phyloP scores from a whole-genome alignment of 2,329 filamentous ascomycete genomes.

The Rutstroemia sp. region DNA sequence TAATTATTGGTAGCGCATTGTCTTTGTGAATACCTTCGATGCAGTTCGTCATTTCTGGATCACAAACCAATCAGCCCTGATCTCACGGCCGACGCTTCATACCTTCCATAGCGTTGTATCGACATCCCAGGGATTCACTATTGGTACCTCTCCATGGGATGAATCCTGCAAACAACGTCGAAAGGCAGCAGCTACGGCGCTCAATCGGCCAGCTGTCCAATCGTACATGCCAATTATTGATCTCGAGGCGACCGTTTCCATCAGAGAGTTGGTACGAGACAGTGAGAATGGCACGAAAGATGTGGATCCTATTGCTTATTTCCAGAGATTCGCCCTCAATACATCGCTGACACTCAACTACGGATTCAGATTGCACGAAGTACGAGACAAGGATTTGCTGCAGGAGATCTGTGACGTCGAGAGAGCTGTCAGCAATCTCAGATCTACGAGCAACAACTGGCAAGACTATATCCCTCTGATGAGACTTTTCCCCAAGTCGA shows the following conservation, averaged over 20 bases:
- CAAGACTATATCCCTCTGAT: constrained; percentile 77
- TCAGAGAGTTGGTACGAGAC: constrained; percentile 64
- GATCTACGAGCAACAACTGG: constrained; percentile 76
- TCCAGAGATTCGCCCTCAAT: constrained; percentile 70
- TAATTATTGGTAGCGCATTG: constrained; percentile 45
- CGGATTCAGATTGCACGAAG: constrained; percentile 62
- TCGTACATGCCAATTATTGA: constrained; percentile 80
- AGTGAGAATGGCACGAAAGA: constrained; percentile 53
- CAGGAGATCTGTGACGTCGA: constrained; percentile 71
- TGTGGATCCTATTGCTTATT: constrained; percentile 65
- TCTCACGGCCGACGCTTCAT: constrained; percentile 70
- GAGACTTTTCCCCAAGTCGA: constrained; percentile 55
- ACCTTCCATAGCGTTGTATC: constrained; percentile 78
- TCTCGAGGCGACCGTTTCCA: constrained; percentile 63
- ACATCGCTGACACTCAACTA: constrained; percentile 74
- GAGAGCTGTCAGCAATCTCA: constrained; percentile 65
- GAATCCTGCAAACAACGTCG: constrained; percentile 70
- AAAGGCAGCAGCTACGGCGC: constrained; percentile 70
- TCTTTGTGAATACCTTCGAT: constrained; percentile 74
- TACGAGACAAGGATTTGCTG: constrained; percentile 59
- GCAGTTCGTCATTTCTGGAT: constrained; percentile 70
- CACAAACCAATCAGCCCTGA: constrained; percentile 68
- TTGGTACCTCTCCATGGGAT: constrained; percentile 79
- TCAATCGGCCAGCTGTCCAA: constrained; percentile 69
- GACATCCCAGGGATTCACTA: constrained; percentile 70